Base-by-base conservation (phyloP, 192 early-diverging fungal species). In the Chytriomyces sp. region DNA sequence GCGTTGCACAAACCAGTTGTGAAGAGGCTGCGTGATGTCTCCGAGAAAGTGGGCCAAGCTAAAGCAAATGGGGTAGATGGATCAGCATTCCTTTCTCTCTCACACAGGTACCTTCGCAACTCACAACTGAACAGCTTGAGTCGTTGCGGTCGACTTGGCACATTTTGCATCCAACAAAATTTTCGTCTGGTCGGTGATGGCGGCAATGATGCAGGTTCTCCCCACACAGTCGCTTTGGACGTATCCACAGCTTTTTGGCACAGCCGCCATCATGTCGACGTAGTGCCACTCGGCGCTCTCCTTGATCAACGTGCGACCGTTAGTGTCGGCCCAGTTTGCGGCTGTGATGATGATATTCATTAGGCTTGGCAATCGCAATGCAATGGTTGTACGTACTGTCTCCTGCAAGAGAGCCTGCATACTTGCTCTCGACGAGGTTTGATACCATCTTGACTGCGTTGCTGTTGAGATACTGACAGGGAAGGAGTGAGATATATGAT, bases 11-110 rank as follows among this genome's bases (percentile, higher is more conserved):
- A 11, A 57, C 53, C 81, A 82, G 65, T 72, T 75, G 77, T 86
- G 84, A 10, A 86, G 82, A 16, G 84, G 84, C 72, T 86, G 81
- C 7, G 79, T 67, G 35, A 86, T 79, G 64, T 86, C 84, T 16
- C 84, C 84, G 44, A 84, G 6, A 74, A 86, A 86, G 76, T 86
- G 84, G 13, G 76, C 66, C 24, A 86, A 68, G 74, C 53, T 57
- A 18, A 57, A 18, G 53, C 20, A 57, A 18, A 20, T 11, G 2
- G 20, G 20, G 53, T 57, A 18, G 20, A 57, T 57, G 53, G 53
- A 1, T 18, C 20, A 57, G 11, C 20, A 57, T 57, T 57, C 13
- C 11, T 11, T 2, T 57, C 13, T 18, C 13, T 57, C 1, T 0
- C 11, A 20, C 53, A 20, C n/a, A 2, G 28, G 28, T 35, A 35